These are phyloP conservation scores for Aspergillus awamori DNA, from an alignment of 2,329 filamentous ascomycete genomes.

Conservation along the genomic window DNA sequence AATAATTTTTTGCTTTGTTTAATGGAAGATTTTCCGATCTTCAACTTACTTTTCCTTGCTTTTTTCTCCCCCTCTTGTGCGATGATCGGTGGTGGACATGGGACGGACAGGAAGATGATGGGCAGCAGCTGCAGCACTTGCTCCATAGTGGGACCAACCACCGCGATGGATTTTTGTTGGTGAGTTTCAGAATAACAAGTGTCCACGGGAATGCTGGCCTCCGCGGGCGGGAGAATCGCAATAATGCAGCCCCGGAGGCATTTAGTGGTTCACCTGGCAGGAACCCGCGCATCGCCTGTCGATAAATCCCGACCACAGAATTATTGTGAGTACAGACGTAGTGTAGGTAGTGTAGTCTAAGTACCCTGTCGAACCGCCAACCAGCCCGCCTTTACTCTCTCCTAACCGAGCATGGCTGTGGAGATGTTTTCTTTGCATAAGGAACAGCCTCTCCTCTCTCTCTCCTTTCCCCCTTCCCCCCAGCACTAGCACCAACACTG, in stretches of 20 bases:
- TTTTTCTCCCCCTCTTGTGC: neutral
- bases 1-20: neutral
- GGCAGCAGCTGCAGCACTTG: neutral
- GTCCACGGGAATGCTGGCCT: conserved; percentile 9
- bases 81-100: conserved; percentile 1
- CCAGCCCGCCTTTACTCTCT: neutral
- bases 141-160: conserved; percentile 3
- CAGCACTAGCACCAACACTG: neutral
- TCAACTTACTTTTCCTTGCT: conserved; percentile 11
- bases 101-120: conserved; percentile 13
- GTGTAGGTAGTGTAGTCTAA: no score
- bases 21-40: conserved; percentile 4
- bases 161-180: conserved; percentile 5
- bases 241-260: neutral
- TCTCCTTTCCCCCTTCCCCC: neutral
- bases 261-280: neutral
- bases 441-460: no score
- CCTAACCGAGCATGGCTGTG: neutral
- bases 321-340: neutral
- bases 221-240: neutral
- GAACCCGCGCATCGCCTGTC: neutral
- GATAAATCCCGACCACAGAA: neutral
- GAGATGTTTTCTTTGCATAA: no score
- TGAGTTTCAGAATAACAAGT: conserved; percentile 19
- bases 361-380: neutral